Evolutionary conservation across 2,329 filamentous ascomycete species (phyloP), one percentile per base, ranked within the genome.

Genomic region (Aspergillaceae sp.): DNA sequence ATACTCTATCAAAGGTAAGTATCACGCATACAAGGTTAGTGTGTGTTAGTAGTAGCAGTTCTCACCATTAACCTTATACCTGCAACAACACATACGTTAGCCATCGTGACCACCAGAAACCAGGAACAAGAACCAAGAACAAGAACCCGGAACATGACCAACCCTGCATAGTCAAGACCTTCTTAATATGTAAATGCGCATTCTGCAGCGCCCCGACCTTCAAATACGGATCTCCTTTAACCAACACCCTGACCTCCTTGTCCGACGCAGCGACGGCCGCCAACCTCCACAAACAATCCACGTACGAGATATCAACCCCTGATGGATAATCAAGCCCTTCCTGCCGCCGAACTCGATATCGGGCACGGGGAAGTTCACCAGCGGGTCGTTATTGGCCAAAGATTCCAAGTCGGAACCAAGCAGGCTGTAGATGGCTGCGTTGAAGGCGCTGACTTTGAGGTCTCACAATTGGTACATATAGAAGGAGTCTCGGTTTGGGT

Each of bases 231-330:
- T 50, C 41, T 10, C 55, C 58, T 4, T 50, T 55, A 5, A 56
- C 41, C 37, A 56, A 19, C 7, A 60, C 41, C 1, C 46, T 44
- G 26, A 57, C 48, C 19, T 45, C 53, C 7, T 55, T 32, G 10
- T 54, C 51, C 6, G 55, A 51, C 10, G 51, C 52, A 2, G 52
- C 52, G 5, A 43, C 38, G 7, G 49, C 36, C 4, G 52, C 54
- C 41, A 60, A 42, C 5, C 49, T 19, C 4, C 56, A 55, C 33
- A 60, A 33, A 43, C 58, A 60, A 2, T 56, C 54, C 4, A 59
- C 49, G 36, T 57, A 60, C 3, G 55, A 51, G 10, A 60, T 27
- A 5, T 57, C 40, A 60, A 28, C 43, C 58, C 55, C 11, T 59
- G 56, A 27, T 60, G 51, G n/a, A 60, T 52, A 1, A 53, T 43